A percentile compares a stretch with the other conserved stretches of the same genome.
Conservation (phyloP, 257 asterid species). For the Primulina eburnea region DNA sequence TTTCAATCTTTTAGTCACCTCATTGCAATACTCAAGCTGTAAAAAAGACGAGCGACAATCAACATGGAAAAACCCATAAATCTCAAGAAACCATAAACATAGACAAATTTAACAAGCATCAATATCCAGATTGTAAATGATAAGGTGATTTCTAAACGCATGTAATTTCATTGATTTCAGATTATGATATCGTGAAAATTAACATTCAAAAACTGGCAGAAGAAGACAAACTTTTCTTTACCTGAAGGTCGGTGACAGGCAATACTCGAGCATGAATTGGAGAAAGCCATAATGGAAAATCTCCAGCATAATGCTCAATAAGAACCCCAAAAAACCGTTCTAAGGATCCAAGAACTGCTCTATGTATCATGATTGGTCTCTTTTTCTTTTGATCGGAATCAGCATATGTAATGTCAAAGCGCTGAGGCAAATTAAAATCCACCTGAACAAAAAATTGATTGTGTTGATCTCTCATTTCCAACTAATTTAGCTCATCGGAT, state of each 20-base stretch:
- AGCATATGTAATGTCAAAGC: conserved; percentile 76
- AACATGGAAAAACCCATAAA: not conserved
- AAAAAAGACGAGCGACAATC: conserved; percentile 16
- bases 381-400: conserved; percentile 79
- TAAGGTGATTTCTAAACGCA: not conserved
- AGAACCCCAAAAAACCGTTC: conserved; percentile 96
- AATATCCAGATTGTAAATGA: conserved; percentile 1
- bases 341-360: conserved; percentile 93
- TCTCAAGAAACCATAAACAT: not conserved
- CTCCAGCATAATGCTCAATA: conserved; percentile 90
- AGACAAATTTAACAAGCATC: not conserved
- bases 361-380: conserved; percentile 89
- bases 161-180: not conserved
- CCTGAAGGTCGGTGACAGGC: conserved; percentile 91
- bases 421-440: conserved; percentile 88
- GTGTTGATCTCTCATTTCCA: not conserved
- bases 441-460: conserved; percentile 44
- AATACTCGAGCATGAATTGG: conserved; percentile 80
- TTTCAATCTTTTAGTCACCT: conserved; percentile 57
- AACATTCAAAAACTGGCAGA: not conserved
- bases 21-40: conserved; percentile 77
- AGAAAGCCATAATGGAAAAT: conserved; percentile 94
- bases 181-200: not conserved
- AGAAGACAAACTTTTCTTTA: conserved; percentile 20
- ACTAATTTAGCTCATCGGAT: not conserved